Conservation (phyloP, 2,329 filamentous ascomycete genomes). For the Calonectria crousiana region DNA sequence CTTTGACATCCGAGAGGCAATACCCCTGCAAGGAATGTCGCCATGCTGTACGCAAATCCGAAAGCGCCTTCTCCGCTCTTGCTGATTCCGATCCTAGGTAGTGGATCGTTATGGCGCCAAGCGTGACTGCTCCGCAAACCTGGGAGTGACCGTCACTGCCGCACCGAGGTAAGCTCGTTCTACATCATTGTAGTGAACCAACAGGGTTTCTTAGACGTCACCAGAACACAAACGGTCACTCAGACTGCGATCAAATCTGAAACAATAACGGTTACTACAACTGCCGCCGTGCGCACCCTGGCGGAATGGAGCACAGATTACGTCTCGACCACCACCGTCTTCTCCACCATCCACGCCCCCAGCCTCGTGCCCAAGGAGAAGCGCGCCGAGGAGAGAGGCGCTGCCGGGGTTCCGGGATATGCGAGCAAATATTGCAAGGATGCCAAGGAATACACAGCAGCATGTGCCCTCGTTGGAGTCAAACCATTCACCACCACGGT, state of each 20-base stretch:
- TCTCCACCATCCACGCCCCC: no score
- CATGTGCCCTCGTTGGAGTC: background rate
- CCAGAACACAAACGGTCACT: background rate
- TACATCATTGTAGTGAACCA: background rate
- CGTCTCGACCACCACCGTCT: background rate
- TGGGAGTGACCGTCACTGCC: background rate
- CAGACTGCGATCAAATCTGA: background rate
- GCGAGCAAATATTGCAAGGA: background rate
- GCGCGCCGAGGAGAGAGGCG: background rate
- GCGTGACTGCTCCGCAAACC: background rate
- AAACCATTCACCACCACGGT: background rate
- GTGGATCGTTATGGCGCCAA: background rate
- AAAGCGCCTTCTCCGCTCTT: background rate
- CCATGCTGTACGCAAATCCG: background rate
- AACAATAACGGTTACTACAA: background rate
- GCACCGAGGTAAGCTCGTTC: background rate
- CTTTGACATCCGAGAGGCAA: background rate
- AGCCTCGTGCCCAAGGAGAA: background rate
- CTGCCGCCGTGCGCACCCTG: background rate
- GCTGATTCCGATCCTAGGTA: background rate
- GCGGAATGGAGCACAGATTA: background rate
- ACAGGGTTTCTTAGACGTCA: background rate
- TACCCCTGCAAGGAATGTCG: background rate
- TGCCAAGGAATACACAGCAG: background rate
- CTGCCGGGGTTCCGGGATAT: background rate